Conservation (phyloP, 73 alveolate genomes). For the Stentor coeruleus region DNA sequence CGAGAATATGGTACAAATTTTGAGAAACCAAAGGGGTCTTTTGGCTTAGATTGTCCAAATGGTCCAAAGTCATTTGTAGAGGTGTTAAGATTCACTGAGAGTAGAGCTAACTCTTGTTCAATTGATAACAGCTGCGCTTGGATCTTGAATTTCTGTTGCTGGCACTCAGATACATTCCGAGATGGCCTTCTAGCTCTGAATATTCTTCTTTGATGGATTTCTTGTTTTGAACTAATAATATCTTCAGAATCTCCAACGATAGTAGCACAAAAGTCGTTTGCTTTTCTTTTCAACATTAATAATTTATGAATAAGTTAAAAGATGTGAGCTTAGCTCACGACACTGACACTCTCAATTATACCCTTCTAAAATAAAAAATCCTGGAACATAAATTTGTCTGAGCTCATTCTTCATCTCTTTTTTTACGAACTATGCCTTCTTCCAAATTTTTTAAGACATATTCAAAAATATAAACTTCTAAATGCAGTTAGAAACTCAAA, state of each 20-base stretch:
- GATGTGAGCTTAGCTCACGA: neutral
- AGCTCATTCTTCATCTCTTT: too few relatives aligned
- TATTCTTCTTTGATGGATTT: neutral
- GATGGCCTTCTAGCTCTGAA: neutral
- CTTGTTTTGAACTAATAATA: neutral
- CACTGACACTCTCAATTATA: too few relatives aligned
- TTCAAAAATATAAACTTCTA: too few relatives aligned
- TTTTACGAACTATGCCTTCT: too few relatives aligned
- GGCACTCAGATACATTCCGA: neutral
- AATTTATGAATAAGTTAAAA: too few relatives aligned
- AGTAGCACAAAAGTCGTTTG: too few relatives aligned
- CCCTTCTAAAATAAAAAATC: too few relatives aligned
- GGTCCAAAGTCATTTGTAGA: neutral
- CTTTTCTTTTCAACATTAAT: neutral
- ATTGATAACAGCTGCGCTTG: neutral
- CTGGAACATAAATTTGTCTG: too few relatives aligned
- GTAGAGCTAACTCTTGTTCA: neutral
- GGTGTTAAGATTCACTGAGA: neutral
- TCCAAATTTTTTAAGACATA: too few relatives aligned
- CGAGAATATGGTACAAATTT: neutral
- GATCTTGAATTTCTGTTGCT: neutral
- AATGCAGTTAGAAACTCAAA: too few relatives aligned
- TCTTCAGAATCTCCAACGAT: neutral
- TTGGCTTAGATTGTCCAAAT: neutral
- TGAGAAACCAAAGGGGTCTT: neutral